phyloP scores from a whole-genome alignment of 305 asterid genomes.

The Plantago lanceolata region DNA sequence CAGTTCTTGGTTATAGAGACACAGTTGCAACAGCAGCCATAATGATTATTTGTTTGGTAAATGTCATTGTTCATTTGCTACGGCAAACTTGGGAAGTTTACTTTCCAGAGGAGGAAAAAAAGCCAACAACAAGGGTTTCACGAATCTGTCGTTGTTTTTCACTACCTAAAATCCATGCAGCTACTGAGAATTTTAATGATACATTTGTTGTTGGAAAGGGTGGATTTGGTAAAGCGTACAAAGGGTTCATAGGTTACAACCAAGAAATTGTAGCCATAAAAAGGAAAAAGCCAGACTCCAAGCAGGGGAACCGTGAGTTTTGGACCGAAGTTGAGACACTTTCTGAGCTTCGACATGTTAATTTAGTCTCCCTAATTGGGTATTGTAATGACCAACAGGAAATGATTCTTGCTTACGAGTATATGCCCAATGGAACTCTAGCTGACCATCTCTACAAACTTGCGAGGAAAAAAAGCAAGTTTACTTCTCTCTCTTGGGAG shows the following conservation, averaged over 20 bases:
- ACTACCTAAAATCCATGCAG: constrained; percentile 22
- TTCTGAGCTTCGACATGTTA: constrained; percentile 19
- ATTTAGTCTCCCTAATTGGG: constrained; percentile 23
- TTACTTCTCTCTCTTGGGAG: constrained; percentile 28
- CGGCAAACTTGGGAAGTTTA: constrained; percentile 15
- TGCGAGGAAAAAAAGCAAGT: neutral
- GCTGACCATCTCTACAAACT: constrained; percentile 33
- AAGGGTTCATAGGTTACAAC: constrained; percentile 11
- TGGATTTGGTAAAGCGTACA: constrained; percentile 27
- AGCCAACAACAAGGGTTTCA: neutral
- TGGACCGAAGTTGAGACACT: constrained; percentile 23
- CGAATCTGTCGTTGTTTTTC: constrained; percentile 20
- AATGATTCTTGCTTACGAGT: constrained; percentile 26
- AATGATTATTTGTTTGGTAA: neutral
- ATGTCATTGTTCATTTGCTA: constrained; percentile 18
- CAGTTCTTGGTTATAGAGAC: neutral
- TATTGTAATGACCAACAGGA: constrained; percentile 21
- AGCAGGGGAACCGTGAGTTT: constrained; percentile 26
- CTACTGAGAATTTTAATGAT: constrained; percentile 20
- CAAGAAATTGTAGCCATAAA: constrained; percentile 23
- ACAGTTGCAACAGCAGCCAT: constrained; percentile 9
- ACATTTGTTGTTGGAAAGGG: constrained; percentile 19
- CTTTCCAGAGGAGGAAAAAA: neutral
- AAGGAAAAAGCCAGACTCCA: constrained; percentile 23
- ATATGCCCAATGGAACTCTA: constrained; percentile 29